phyloP scores from a whole-genome alignment of 2,329 filamentous ascomycete genomes.

The Podosphaera xanthii region DNA sequence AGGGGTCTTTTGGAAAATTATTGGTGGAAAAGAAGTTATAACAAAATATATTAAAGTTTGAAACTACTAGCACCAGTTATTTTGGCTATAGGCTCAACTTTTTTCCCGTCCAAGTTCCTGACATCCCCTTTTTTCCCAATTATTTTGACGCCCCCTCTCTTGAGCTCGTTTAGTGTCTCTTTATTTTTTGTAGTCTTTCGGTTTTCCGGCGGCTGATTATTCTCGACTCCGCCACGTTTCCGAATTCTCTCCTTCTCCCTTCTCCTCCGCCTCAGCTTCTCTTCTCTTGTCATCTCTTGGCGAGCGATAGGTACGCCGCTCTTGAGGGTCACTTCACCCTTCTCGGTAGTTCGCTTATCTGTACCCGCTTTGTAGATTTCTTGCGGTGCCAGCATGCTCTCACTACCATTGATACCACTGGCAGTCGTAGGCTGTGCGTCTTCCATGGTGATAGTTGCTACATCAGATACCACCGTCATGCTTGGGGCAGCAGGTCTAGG shows the following conservation, averaged over 20 bases:
- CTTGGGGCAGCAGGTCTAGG: constrained; percentile 64
- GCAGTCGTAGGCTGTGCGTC: constrained; percentile 75
- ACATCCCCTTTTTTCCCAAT: constrained; percentile 79
- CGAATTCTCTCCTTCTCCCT: constrained; percentile 68
- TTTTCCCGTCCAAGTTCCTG: constrained; percentile 62
- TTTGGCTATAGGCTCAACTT: constrained; percentile 32
- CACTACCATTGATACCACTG: constrained; percentile 42
- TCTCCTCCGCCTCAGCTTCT: constrained; percentile 53
- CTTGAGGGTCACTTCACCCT: constrained; percentile 55
- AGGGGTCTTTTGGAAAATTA: background rate
- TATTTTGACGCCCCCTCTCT: constrained; percentile 73
- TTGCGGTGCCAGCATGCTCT: constrained; percentile 71
- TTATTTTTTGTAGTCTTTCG: constrained; percentile 35
- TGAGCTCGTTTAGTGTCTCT: constrained; percentile 31
- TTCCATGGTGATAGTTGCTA: constrained; percentile 83
- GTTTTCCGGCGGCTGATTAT: constrained; percentile 25
- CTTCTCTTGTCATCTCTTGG: constrained; percentile 73
- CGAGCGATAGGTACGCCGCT: constrained; percentile 54
- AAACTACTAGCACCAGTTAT: constrained; percentile 30
- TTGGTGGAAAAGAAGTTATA: background rate
- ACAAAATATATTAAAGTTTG: constrained; percentile 28
- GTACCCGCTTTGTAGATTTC: constrained; percentile 76
- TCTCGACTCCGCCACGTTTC: constrained; percentile 35
- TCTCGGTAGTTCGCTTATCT: constrained; percentile 28
- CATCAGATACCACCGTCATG: constrained; percentile 71